A percentile compares a stretch with the other conserved stretches of the same genome.
Conservation (phyloP, 345 rosid genomes). For the Populus ilicifolia region DNA sequence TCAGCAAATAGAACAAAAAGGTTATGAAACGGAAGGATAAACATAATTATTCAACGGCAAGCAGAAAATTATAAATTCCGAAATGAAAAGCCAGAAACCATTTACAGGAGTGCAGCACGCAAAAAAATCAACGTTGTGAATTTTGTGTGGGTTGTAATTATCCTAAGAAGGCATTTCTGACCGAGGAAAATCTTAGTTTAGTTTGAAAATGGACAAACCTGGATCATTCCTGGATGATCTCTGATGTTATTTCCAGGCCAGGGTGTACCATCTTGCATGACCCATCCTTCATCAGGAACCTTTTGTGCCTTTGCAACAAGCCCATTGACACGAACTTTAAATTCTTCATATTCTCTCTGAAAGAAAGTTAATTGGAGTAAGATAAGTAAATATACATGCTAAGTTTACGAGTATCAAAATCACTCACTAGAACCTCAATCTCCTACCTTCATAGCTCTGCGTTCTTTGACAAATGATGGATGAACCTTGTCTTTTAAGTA, state of each 20-base stretch:
- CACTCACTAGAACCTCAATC: neutral
- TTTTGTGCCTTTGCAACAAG: slow-evolving; percentile 59
- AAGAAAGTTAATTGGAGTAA: slow-evolving; percentile 1
- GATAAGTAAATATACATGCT: neutral
- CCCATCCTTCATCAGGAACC: slow-evolving; percentile 70
- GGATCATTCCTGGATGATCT: slow-evolving; percentile 74
- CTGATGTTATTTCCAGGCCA: slow-evolving; percentile 70
- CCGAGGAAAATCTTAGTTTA: neutral
- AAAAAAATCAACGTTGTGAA: neutral
- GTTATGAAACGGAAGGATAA: neutral
- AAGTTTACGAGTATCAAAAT: neutral
- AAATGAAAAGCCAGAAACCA: neutral
- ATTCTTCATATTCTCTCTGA: slow-evolving; percentile 71
- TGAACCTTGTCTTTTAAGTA: slow-evolving; percentile 50
- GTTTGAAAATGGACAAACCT: slow-evolving; percentile 30
- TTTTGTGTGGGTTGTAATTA: neutral
- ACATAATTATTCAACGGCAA: neutral
- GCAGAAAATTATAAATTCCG: neutral
- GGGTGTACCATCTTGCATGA: slow-evolving; percentile 68
- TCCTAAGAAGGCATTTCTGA: neutral
- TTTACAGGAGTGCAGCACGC: neutral
- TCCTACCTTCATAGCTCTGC: slow-evolving; percentile 65
- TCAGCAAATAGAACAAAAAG: neutral
- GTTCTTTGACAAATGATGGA: slow-evolving; percentile 57
- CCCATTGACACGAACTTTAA: slow-evolving; percentile 55